Evolutionary conservation across 2,329 filamentous ascomycete genomes (phyloP).

Genomic region (Xylaria sp.): DNA sequence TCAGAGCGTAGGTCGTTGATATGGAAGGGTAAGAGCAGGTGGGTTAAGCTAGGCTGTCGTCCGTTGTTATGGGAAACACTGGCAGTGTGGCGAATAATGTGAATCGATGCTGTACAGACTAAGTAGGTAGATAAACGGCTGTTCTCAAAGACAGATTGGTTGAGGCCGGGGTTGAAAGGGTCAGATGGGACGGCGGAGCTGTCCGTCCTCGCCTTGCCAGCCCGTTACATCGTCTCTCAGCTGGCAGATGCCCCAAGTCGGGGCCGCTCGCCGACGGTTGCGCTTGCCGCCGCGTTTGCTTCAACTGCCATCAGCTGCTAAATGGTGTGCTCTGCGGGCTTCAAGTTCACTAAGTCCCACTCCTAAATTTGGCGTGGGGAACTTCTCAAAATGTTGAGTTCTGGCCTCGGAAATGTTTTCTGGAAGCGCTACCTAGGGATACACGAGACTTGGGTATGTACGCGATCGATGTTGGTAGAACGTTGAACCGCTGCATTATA

Average conservation of each 20-base stretch:
- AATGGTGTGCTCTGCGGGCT: too few species aligned
- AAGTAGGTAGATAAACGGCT: not conserved
- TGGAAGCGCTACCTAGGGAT: not conserved
- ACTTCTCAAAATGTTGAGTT: not conserved
- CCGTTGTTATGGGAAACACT: conserved; percentile 12
- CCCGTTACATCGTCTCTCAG: conserved; percentile 20
- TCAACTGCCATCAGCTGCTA: conserved; percentile 4
- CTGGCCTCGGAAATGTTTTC: not conserved
- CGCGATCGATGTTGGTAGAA: too few species aligned
- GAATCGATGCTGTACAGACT: conserved; percentile 20
- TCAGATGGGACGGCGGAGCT: conserved; percentile 24
- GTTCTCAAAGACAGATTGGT: conserved; percentile 23
- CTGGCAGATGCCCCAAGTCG: conserved; percentile 17
- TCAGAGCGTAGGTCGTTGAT: not conserved
- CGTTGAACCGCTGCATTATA: too few species aligned
- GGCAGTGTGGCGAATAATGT: conserved; percentile 23
- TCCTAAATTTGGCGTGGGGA: conserved; percentile 1
- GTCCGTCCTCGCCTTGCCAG: conserved; percentile 19
- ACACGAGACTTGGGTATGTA: too few species aligned
- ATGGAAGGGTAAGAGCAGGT: conserved; percentile 2
- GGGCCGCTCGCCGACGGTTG: not conserved
- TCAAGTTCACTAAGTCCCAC: not conserved
- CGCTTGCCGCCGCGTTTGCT: not conserved
- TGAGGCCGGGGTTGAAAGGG: conserved; percentile 28
- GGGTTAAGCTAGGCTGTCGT: not conserved